Conservation (phyloP, 306 rosid genomes). For the Phaseolus lunatus region DNA sequence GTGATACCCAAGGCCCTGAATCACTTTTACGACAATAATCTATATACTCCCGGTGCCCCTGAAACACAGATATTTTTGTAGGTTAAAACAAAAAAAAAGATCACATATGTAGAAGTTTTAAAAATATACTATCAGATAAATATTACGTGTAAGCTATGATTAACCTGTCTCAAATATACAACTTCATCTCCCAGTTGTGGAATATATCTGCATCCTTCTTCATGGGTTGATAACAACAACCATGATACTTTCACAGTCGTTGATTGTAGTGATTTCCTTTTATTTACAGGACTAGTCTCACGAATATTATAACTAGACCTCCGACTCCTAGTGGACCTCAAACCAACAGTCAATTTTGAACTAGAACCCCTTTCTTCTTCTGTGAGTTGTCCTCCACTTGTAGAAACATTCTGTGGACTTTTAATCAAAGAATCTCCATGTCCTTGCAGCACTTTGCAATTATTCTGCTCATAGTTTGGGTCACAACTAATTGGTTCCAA, state of each 20-base stretch:
- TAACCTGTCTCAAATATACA: conserved; percentile 92
- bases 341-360: conserved; percentile 79
- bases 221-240: conserved; percentile 82
- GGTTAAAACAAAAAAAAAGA: conserved; percentile 18
- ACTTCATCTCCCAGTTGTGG: conserved; percentile 97
- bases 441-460: conserved; percentile 56
- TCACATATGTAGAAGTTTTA: conserved; percentile 1
- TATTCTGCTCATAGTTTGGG: conserved; percentile 50
- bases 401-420: conserved; percentile 55
- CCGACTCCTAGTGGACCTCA: conserved; percentile 87
- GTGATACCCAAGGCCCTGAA: conserved; percentile 75
- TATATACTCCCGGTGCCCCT: conserved; percentile 96
- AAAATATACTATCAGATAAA: conserved; percentile 36
- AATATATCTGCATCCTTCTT: conserved; percentile 91
- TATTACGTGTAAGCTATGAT: conserved; percentile 33
- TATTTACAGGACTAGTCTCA: conserved; percentile 67
- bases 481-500: conserved; percentile 54
- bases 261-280: conserved; percentile 65
- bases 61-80: conserved; percentile 47
- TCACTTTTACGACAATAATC: conserved; percentile 67
- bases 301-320: conserved; percentile 60
- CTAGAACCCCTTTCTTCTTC: conserved; percentile 73
- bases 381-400: conserved; percentile 52
- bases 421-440: conserved; percentile 55
- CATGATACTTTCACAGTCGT: conserved; percentile 72